Conservation (phyloP, 1,139 yeast genomes). For the Lodderomyces beijingensis region DNA sequence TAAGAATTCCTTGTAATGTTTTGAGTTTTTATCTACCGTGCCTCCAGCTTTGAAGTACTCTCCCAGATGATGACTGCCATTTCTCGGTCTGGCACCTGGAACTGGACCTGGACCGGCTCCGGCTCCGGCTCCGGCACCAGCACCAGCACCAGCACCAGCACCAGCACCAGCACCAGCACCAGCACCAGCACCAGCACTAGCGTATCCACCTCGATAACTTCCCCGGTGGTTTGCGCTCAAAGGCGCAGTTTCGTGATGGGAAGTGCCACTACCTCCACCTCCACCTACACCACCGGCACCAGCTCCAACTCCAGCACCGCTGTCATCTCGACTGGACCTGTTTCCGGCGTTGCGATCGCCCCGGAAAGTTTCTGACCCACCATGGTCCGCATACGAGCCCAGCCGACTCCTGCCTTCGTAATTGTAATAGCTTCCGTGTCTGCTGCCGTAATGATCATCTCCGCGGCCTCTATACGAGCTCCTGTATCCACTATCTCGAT, state of each 20-base stretch:
- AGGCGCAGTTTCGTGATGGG: no score
- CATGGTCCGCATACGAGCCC: constrained; percentile 5
- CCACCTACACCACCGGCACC: no score
- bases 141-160: neutral
- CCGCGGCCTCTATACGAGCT: constrained; percentile 1
- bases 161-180: neutral
- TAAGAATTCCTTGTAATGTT: constrained; percentile 10
- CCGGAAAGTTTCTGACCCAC: no score
- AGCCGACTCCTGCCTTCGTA: constrained; percentile 4
- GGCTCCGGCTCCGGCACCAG: neutral
- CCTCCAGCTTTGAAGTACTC: constrained; percentile 9
- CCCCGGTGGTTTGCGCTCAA: no score
- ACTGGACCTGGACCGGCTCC: constrained; percentile 1
- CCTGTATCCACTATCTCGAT: constrained; percentile 3
- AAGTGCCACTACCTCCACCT: no score
- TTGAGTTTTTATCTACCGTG: constrained; percentile 5
- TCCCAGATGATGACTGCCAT: constrained; percentile 5
- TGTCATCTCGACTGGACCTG: no score
- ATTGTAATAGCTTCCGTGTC: constrained; percentile 1
- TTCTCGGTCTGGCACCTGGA: constrained; percentile 5
- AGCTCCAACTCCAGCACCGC: no score
- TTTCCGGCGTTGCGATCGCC: constrained; percentile 1
- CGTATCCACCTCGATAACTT: no score
- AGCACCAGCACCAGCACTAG: neutral
- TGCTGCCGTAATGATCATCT: constrained; percentile 2